Evolutionary conservation across 352 stramenopile species (phyloP).

Genomic region (Phytophthora colocasiae): DNA sequence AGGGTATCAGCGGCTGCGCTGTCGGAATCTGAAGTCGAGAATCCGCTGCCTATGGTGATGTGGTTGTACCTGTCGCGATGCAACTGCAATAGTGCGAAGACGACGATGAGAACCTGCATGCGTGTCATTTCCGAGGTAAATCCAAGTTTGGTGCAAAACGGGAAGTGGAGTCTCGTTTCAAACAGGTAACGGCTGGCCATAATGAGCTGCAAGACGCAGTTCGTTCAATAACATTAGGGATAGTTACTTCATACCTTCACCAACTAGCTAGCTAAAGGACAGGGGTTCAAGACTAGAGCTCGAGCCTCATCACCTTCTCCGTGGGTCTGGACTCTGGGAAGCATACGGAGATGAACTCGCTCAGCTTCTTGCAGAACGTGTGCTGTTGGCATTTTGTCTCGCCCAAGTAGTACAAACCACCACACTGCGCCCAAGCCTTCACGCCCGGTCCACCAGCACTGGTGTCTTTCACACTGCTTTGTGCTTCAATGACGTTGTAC

Average conservation of each 20-base stretch:
- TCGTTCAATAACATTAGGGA: constrained; percentile 41
- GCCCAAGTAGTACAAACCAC: constrained; percentile 38
- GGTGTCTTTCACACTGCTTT: constrained; percentile 6
- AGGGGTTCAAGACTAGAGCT: constrained; percentile 17
- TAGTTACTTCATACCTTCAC: constrained; percentile 29
- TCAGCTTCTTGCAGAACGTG: constrained; percentile 41
- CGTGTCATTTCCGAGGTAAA: constrained; percentile 2
- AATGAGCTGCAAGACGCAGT: not conserved
- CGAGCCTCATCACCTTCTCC: constrained; percentile 34
- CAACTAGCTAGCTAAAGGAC: constrained; percentile 15
- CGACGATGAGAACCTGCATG: constrained; percentile 8
- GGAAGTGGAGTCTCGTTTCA: constrained; percentile 7
- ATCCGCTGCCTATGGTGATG: not conserved
- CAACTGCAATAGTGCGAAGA: not conserved
- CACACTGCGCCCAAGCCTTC: constrained; percentile 36
- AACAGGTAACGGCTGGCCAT: constrained; percentile 4
- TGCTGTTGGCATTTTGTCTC: constrained; percentile 30
- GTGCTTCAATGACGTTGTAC: constrained; percentile 4
- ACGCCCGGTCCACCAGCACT: constrained; percentile 15
- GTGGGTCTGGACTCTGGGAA: constrained; percentile 38
- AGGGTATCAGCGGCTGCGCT: not conserved
- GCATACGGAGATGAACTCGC: constrained; percentile 43
- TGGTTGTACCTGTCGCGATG: not conserved
- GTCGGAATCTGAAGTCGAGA: constrained; percentile 6
- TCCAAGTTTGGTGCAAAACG: constrained; percentile 13